These are phyloP conservation scores for Chrysosporium queenslandicum DNA, from an alignment of 2,329 filamentous ascomycete genomes.

Conservation along the genomic window DNA sequence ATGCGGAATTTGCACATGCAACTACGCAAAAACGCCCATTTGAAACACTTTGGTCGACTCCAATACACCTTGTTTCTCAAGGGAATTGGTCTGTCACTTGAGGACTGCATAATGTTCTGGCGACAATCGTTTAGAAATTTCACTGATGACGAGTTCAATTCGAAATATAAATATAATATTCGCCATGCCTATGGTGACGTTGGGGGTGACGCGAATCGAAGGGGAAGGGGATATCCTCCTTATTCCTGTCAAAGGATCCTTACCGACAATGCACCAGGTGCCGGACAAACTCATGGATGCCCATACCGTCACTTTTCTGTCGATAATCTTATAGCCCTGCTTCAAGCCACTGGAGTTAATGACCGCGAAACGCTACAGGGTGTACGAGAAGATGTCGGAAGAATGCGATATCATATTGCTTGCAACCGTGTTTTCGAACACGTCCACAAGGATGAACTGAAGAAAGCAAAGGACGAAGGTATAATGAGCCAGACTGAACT, in stretches of 20 bases:
- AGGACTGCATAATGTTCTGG: conserved; percentile 90
- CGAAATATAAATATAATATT: conserved; percentile 94
- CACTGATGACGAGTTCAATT: conserved; percentile 91
- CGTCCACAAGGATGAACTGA: conserved; percentile 68
- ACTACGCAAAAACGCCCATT: conserved; percentile 74
- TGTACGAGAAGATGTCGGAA: conserved; percentile 80
- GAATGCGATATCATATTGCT: conserved; percentile 83
- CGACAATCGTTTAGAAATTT: conserved; percentile 72
- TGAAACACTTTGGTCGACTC: conserved; percentile 86
- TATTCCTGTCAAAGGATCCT: conserved; percentile 94
- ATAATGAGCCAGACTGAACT: conserved; percentile 64
- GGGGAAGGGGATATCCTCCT: conserved; percentile 77
- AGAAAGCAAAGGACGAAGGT: conserved; percentile 63
- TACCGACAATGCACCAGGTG: conserved; percentile 74
- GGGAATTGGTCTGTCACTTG: conserved; percentile 82
- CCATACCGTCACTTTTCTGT: conserved; percentile 85
- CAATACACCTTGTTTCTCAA: conserved; percentile 97
- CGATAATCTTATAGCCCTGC: conserved; percentile 69
- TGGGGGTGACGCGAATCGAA: conserved; percentile 78
- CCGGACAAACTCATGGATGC: conserved; percentile 88
- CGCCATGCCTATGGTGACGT: conserved; percentile 94
- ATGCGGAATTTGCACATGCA: conserved; percentile 87
- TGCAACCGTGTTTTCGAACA: conserved; percentile 94
- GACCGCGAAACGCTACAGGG: conserved; percentile 68
- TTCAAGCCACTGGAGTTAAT: conserved; percentile 68